These are phyloP conservation scores for Tulasnella sp. DNA, from an alignment of 768 basidiomycete species.

Conservation along the genomic window DNA sequence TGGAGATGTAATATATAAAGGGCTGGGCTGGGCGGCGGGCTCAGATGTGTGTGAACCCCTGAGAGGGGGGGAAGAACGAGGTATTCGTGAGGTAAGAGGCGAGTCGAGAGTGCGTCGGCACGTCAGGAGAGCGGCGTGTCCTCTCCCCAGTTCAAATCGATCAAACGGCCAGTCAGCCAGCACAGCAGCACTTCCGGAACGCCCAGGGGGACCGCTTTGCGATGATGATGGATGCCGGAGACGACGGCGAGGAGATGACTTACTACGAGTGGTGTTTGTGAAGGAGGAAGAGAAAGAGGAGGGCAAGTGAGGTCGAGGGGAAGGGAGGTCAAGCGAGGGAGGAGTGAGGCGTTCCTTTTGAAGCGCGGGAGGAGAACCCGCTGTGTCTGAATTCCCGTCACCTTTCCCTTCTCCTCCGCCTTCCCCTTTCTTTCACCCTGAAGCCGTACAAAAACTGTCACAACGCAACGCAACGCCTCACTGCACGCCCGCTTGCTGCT, in stretches of 20 bases:
- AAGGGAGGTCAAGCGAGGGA: neutral
- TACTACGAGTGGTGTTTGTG: neutral
- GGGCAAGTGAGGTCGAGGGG: conserved; percentile 7
- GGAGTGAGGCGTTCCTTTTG: conserved; percentile 12
- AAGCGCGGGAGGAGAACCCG: conserved; percentile 12
- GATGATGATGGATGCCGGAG: neutral
- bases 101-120: conserved; percentile 21
- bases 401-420: neutral
- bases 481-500: neutral
- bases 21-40: conserved; percentile 9
- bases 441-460: neutral
- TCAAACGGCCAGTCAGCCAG: neutral
- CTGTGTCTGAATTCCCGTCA: conserved; percentile 6
- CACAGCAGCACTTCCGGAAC: neutral
- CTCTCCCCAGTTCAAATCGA: neutral
- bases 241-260: neutral
- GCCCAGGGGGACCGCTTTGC: neutral
- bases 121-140: conserved; percentile 20
- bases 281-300: neutral
- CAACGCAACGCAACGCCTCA: neutral
- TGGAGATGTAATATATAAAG: neutral
- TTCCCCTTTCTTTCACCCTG: neutral
- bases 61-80: conserved; percentile 18
- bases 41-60: neutral
- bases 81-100: conserved; percentile 22